Evolutionary conservation across 1,284 basidiomycete species (phyloP), one percentile per base, ranked within the genome.

Genomic region (Cryptococcus hybrid): DNA sequence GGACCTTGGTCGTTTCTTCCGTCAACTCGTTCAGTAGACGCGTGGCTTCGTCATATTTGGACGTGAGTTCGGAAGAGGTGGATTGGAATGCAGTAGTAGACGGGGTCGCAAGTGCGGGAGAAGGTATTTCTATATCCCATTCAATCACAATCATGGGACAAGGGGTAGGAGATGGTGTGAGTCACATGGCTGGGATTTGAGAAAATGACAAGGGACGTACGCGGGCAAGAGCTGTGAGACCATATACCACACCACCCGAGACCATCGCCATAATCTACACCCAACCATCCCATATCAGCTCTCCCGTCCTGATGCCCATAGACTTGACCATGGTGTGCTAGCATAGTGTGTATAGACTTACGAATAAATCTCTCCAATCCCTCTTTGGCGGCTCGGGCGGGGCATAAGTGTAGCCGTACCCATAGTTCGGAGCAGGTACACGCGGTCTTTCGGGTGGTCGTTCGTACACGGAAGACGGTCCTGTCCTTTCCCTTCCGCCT

Each of bases 351-450:
- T 18, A 34, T 12, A 5, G 5, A 61, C 89, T 75, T 71, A 92
- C 92, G 76, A 96, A 97, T 75, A 94, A 90, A 77, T 97, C 93
- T 59, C 92, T 82, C 93, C 93, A 97, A 76, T 96, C 93, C 82
- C 80, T 69, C 57, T 82, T 82, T 15, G 84, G 85, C 44, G 66
- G 63, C 47, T 60, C 67, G 13, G 75, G 79, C 59, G 73, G 71
- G 49, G 55, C 56, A 51, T 63, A 58, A 48, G 42, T 59, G 60
- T 62, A 66, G 37, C 57, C 57, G 30, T 58, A 55, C 24, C 50
- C 46, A 58, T 62, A 62, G 37, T 54, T 51, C 36, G 58, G 54
- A 1, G 55, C 44, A 30, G 51, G 46, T 18, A 45, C 51, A 37
- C 47, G 51, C 46, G 54, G 48, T 50, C 61, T 55, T 47, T 51